Conservation (phyloP, 202 grass and related monocot genomes). For the Schoenoplectus tabernaemontani region DNA sequence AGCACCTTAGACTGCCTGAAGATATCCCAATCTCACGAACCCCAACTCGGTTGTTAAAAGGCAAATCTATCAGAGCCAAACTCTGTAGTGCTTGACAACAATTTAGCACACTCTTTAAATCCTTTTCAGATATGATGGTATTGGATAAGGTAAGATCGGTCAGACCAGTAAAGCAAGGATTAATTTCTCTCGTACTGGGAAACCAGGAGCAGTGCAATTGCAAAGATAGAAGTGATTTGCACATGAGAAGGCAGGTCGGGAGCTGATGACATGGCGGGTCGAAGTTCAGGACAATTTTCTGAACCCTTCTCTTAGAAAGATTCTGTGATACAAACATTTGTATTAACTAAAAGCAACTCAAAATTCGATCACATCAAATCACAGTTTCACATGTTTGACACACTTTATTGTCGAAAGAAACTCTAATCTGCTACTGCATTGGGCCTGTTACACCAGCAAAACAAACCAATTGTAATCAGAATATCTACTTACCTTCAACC, state of each 20-base stretch:
- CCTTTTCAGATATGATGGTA: constrained; percentile 4
- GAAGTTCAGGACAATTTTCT: not conserved
- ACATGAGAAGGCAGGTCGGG: not conserved
- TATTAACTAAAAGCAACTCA: not conserved
- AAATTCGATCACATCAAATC: not conserved
- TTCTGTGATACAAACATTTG: not conserved
- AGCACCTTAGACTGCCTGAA: constrained; percentile 28
- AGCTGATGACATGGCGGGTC: constrained; percentile 9
- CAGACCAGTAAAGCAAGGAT: not conserved
- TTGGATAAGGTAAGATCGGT: constrained; percentile 29
- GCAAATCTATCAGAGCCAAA: constrained; percentile 18
- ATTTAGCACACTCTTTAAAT: constrained; percentile 29
- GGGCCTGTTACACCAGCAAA: not conserved
- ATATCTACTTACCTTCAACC: not conserved
- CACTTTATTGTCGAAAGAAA: constrained; percentile 10
- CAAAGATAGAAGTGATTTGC: not conserved
- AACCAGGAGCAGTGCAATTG: constrained; percentile 6
- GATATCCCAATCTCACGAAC: not conserved
- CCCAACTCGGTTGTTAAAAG: not conserved
- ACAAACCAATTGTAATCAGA: not conserved
- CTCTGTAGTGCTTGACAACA: constrained; percentile 28
- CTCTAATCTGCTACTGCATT: not conserved
- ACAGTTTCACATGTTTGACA: not conserved
- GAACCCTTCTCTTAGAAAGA: not conserved
- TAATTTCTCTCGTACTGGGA: constrained; percentile 2